Evolutionary conservation across 2,329 filamentous ascomycete genomes (phyloP).

Genomic region (Exophiala sp.): DNA sequence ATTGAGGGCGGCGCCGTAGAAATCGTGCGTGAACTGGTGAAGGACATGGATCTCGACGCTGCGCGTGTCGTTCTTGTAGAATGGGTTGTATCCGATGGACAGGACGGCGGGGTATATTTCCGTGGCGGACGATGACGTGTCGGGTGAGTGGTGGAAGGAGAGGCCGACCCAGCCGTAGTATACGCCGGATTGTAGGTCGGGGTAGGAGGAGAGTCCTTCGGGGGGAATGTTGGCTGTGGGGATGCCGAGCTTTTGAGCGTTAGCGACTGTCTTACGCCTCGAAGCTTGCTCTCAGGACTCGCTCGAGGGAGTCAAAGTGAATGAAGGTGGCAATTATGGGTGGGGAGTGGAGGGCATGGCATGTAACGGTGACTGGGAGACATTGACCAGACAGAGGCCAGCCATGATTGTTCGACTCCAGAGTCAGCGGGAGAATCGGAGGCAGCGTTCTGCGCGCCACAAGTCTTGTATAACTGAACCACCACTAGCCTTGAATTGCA

Average conservation of each 20-base stretch:
- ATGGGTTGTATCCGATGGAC: constrained; percentile 95
- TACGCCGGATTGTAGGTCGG: constrained; percentile 69
- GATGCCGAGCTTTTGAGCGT: constrained; percentile 69
- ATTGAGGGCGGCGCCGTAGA: constrained; percentile 78
- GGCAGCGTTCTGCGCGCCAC: too few species aligned
- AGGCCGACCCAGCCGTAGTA: constrained; percentile 92
- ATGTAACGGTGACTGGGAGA: too few species aligned
- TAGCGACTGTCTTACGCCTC: not conserved
- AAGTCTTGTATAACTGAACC: too few species aligned
- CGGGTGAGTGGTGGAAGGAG: constrained; percentile 45
- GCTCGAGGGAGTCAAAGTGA: too few species aligned
- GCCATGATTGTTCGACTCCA: too few species aligned
- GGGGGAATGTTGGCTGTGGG: constrained; percentile 86
- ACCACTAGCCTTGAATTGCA: too few species aligned
- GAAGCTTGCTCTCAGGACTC: too few species aligned
- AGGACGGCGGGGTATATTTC: constrained; percentile 78
- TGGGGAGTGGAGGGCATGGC: too few species aligned
- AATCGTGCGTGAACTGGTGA: constrained; percentile 58
- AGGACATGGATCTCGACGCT: constrained; percentile 80
- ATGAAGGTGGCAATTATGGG: too few species aligned
- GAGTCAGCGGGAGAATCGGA: too few species aligned
- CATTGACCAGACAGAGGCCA: too few species aligned
- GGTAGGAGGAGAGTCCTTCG: constrained; percentile 60
- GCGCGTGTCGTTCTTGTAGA: constrained; percentile 92
- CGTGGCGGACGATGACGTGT: constrained; percentile 6